phyloP scores from a whole-genome alignment of 495 filamentous ascomycete genomes.

The Aspergillus sparsus region DNA sequence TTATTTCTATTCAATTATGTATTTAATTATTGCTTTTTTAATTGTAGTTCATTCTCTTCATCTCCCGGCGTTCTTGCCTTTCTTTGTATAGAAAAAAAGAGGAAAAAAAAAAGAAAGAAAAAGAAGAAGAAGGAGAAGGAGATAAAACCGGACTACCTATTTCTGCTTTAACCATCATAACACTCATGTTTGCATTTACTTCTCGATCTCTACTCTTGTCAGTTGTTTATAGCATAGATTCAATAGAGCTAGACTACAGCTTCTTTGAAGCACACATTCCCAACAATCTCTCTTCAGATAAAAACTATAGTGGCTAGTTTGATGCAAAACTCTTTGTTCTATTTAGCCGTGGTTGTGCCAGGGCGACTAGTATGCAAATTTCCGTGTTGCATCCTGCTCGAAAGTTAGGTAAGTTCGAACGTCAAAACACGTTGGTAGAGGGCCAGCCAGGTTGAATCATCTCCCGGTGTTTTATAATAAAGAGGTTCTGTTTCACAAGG shows the following conservation, averaged over 20 bases:
- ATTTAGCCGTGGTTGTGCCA: slow-evolving; percentile 20
- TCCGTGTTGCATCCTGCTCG: slow-evolving; percentile 25
- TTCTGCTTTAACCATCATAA: too few species aligned
- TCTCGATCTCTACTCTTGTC: too few species aligned
- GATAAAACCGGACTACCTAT: too few species aligned
- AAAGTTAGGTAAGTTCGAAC: slow-evolving; percentile 22
- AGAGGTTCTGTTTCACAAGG: slow-evolving; percentile 27
- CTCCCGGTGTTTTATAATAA: slow-evolving; percentile 20
- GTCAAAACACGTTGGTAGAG: slow-evolving; percentile 19
- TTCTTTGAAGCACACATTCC: slow-evolving; percentile 3
- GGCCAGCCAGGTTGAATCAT: slow-evolving; percentile 22
- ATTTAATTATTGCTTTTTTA: slow-evolving; percentile 7
- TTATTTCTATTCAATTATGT: slow-evolving; percentile 2
- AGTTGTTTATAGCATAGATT: too few species aligned
- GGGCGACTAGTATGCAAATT: slow-evolving; percentile 23
- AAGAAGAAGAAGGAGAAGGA: too few species aligned
- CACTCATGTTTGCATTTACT: too few species aligned
- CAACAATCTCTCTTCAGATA: not conserved
- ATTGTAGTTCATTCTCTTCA: too few species aligned
- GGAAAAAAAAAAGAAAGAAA: too few species aligned
- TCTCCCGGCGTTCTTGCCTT: too few species aligned
- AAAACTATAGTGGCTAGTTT: slow-evolving; percentile 13
- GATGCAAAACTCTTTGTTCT: slow-evolving; percentile 13
- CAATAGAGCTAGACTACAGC: too few species aligned
- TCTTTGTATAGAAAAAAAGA: too few species aligned